Conservation (phyloP, 2,329 filamentous ascomycete genomes). For the Aspergillus pseudoviridinutans region DNA sequence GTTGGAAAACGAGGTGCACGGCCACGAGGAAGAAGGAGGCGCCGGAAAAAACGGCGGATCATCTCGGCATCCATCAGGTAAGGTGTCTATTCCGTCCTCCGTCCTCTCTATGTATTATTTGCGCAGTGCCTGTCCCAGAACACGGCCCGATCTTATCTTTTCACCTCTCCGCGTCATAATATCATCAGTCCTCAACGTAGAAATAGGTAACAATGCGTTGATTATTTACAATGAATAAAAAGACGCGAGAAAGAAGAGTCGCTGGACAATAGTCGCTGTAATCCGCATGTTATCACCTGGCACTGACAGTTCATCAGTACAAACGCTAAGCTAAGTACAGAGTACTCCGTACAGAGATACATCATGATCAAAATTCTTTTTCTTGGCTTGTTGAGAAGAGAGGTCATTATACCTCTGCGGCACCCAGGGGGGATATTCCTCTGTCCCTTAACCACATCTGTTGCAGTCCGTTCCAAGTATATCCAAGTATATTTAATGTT, state of each 20-base stretch:
- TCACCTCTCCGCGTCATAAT: neutral
- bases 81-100: neutral
- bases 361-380: neutral
- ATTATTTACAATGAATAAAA: neutral
- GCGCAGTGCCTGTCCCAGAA: neutral
- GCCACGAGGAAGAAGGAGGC: constrained; percentile 9
- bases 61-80: constrained; percentile 26
- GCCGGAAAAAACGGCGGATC: constrained; percentile 34
- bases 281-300: neutral
- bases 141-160: constrained; percentile 23
- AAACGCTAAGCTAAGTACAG: neutral
- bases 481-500: too few species aligned
- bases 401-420: neutral
- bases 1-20: neutral
- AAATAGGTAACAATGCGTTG: neutral
- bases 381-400: neutral
- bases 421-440: neutral
- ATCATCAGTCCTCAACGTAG: neutral
- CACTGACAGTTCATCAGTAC: neutral
- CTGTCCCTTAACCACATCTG: neutral
- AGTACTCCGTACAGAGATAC: too few species aligned
- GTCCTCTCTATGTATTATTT: neutral
- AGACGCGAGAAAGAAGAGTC: too few species aligned
- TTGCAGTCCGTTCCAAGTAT: too few species aligned
- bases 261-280: neutral